Base-by-base conservation (phyloP, 164 flowering plant genomes). In the Dillenia suffruticosa region DNA sequence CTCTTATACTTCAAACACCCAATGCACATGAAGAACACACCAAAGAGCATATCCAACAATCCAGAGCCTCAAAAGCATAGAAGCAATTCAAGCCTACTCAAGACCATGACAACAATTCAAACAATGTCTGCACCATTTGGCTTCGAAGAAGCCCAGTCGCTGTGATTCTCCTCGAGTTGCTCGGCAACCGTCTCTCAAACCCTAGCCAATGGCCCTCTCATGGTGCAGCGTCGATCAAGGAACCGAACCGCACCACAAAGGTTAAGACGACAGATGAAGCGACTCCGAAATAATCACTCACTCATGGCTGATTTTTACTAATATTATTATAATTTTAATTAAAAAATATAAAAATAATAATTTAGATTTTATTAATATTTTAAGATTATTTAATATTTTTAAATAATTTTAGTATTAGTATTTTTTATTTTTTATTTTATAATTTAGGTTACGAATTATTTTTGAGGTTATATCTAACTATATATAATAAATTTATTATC, bases 151-250 rank as follows among this genome's bases (percentile, higher is more conserved):
- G 83, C 90, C 90, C 90, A 83, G 51, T 79, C 82, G 63, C 78
- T 71, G 44, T 77, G 90, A 1, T 85, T 69, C 72, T 81, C 84
- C 68, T 85, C 88, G n/a, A 85, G 72, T 72, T 81, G 82, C 82
- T 78, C 82, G 1, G 86, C 83, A 11, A 88, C 90, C 56, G 73
- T 60, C 63, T 85, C 90, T 2, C 90, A 65, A 24, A 85, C 90
- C 12, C 70, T 69, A 44, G 77, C 65, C 14, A 86, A 83, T 9
- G 83, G 83, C 72, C 77, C 86, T 6, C 86, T 71, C 58, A 83
- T 72, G 26, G n/a, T n/a, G n/a, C n/a, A n/a, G n/a, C n/a, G n/a
- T n/a, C n/a, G n/a, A n/a, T n/a, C n/a, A n/a, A n/a, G n/a, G n/a
- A n/a, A n/a, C n/a, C n/a, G n/a, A n/a, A 86, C 86, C 1, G 75